phyloP scores from a whole-genome alignment of 768 basidiomycete genomes.

The Boletus patriciae region DNA sequence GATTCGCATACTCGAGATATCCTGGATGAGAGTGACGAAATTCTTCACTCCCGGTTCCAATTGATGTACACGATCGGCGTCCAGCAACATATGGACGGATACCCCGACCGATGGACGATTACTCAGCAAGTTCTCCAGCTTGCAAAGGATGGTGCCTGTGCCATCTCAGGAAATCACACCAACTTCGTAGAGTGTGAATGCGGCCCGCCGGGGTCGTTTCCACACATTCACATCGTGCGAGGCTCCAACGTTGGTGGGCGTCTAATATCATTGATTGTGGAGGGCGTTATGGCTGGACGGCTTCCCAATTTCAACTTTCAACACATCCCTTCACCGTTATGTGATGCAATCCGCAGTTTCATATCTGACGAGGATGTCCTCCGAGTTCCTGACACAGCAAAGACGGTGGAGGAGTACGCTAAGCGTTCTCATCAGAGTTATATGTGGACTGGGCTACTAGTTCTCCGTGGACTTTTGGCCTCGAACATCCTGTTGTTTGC shows the following conservation, averaged over 20 bases:
- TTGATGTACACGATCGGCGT: slow-evolving; percentile 26
- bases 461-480: slow-evolving; percentile 34
- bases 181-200: slow-evolving; percentile 1
- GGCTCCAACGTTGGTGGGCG: background rate
- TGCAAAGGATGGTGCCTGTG: background rate
- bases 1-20: slow-evolving; percentile 15
- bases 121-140: slow-evolving; percentile 28
- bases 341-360: slow-evolving; percentile 11
- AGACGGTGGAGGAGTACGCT: slow-evolving; percentile 3
- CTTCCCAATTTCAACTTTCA: slow-evolving; percentile 13
- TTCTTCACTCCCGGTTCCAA: slow-evolving; percentile 23
- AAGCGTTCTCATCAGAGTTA: background rate
- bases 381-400: background rate
- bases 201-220: slow-evolving; percentile 6
- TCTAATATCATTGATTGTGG: background rate
- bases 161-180: background rate
- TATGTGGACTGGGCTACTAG: background rate
- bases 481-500: slow-evolving; percentile 25
- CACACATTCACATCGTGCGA: slow-evolving; percentile 2
- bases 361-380: slow-evolving; percentile 6
- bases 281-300: slow-evolving; percentile 8
- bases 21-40: slow-evolving; percentile 24
- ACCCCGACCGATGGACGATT: slow-evolving; percentile 31
- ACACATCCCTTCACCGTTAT: background rate
- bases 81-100: slow-evolving; percentile 21